These are phyloP conservation scores for Candida sithepensis DNA, from an alignment of 805 yeast species.

Conservation along the genomic window DNA sequence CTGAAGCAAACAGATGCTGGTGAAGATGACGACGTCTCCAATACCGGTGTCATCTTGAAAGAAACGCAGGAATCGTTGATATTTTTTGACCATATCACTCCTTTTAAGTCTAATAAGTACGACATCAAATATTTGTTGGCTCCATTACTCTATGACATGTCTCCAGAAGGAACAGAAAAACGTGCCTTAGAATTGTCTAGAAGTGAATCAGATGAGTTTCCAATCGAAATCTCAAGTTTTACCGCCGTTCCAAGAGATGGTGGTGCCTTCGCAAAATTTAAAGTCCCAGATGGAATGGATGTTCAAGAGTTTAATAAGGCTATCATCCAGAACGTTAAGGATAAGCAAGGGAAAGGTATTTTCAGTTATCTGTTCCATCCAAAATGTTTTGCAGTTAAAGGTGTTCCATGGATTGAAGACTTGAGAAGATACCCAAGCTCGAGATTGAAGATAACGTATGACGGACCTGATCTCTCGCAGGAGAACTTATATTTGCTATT, in stretches of 20 bases:
- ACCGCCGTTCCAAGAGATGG: constrained; percentile 81
- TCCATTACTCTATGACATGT: constrained; percentile 35
- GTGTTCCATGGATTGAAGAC: constrained; percentile 96
- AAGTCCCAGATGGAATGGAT: constrained; percentile 49
- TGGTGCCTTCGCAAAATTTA: constrained; percentile 84
- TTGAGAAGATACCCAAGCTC: constrained; percentile 71
- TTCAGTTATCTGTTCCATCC: constrained; percentile 46
- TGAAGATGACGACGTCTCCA: constrained; percentile 50
- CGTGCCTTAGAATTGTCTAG: constrained; percentile 34
- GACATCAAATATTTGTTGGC: constrained; percentile 44
- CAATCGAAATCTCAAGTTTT: constrained; percentile 50
- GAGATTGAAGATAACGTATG: constrained; percentile 62
- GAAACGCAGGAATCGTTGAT: constrained; percentile 47
- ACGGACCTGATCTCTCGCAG: constrained; percentile 72
- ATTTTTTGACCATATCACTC: constrained; percentile 55
- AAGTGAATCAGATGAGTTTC: constrained; percentile 21
- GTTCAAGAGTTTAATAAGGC: constrained; percentile 50
- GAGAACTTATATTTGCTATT: constrained; percentile 76
- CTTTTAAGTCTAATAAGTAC: constrained; percentile 38
- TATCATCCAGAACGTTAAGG: constrained; percentile 38
- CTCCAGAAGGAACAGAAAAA: constrained; percentile 32
- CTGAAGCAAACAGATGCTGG: constrained; percentile 43
- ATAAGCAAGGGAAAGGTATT: constrained; percentile 26
- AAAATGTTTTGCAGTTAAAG: constrained; percentile 71
- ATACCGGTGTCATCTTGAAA: constrained; percentile 55